Percentiles rank a stretch among this genome's conserved stretches.
These are phyloP conservation scores for Eutypa lata DNA, from an alignment of 2,329 filamentous ascomycete species.

Conservation along the genomic window DNA sequence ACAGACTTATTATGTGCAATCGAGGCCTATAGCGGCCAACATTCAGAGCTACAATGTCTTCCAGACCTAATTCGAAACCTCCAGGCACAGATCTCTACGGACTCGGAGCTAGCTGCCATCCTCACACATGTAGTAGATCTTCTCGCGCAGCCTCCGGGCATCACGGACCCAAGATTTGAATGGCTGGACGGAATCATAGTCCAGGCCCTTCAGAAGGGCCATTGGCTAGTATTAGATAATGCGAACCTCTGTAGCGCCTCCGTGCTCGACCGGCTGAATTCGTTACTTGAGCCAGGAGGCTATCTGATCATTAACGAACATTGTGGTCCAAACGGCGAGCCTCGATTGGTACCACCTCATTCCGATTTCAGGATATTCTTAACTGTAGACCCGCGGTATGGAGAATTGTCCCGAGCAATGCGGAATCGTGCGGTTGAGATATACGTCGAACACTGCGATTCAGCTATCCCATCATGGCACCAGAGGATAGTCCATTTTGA, in stretches of 20 bases:
- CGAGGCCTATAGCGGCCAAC: constrained; percentile 37
- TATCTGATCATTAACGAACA: constrained; percentile 91
- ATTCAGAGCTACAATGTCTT: constrained; percentile 35
- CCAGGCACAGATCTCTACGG: constrained; percentile 36
- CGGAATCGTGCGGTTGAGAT: constrained; percentile 92
- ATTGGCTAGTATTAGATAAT: constrained; percentile 95
- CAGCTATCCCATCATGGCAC: constrained; percentile 29
- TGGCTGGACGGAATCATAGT: constrained; percentile 95
- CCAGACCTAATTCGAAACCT: constrained; percentile 37
- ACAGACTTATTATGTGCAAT: constrained; percentile 51
- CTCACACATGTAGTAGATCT: constrained; percentile 48
- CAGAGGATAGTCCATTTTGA: constrained; percentile 46
- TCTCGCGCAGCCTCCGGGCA: constrained; percentile 49
- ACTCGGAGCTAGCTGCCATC: constrained; percentile 44
- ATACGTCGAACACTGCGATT: constrained; percentile 57
- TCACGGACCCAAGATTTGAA: constrained; percentile 80
- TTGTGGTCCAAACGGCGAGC: constrained; percentile 75
- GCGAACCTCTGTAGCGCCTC: constrained; percentile 95
- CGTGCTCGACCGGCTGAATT: constrained; percentile 91
- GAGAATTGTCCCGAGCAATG: constrained; percentile 94
- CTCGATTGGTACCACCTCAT: constrained; percentile 77
- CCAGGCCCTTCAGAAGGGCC: constrained; percentile 77
- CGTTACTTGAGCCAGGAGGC: constrained; percentile 86
- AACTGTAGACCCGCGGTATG: constrained; percentile 87
- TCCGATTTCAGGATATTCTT: constrained; percentile 87